phyloP scores from a whole-genome alignment of 306 rosid genomes.

The Clitoria ternatea region DNA sequence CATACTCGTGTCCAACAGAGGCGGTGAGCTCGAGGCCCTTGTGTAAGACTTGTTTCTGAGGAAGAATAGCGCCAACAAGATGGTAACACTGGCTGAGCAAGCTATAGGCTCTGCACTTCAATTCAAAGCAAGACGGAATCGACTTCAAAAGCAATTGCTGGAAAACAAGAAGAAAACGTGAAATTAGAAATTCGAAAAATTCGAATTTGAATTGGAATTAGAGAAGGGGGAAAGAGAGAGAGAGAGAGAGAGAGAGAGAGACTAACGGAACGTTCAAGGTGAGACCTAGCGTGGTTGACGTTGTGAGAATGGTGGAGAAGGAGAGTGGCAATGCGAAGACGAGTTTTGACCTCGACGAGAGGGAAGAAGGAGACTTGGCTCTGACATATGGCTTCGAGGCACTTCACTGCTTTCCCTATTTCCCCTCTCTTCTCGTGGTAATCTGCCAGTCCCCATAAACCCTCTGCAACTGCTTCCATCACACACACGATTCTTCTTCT shows the following conservation, averaged over 20 bases:
- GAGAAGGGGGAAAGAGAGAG: not conserved
- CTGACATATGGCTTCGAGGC: constrained; percentile 90
- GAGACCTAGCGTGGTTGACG: constrained; percentile 80
- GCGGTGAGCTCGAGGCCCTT: constrained; percentile 81
- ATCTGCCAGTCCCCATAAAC: constrained; percentile 86
- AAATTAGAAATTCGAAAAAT: not conserved
- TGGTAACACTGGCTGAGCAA: constrained; percentile 91
- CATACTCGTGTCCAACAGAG: constrained; percentile 61
- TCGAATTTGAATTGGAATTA: not conserved
- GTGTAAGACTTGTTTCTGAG: constrained; percentile 71
- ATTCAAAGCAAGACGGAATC: constrained; percentile 82
- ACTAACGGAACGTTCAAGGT: constrained; percentile 80
- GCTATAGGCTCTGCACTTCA: constrained; percentile 85
- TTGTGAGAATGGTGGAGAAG: constrained; percentile 83
- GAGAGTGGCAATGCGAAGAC: constrained; percentile 84
- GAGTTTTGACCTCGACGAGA: constrained; percentile 84
- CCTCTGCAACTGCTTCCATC: constrained; percentile 94
- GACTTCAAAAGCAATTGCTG: constrained; percentile 77
- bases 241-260: no score
- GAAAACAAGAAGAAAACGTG: not conserved
- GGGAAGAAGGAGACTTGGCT: constrained; percentile 82
- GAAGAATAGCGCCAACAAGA: constrained; percentile 81
- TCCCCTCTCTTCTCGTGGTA: constrained; percentile 68
- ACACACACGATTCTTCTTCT: not conserved
- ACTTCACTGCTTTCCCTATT: constrained; percentile 73